Base-by-base conservation (phyloP, 73 alveolate genomes). In the Paramecium primaurelia region DNA sequence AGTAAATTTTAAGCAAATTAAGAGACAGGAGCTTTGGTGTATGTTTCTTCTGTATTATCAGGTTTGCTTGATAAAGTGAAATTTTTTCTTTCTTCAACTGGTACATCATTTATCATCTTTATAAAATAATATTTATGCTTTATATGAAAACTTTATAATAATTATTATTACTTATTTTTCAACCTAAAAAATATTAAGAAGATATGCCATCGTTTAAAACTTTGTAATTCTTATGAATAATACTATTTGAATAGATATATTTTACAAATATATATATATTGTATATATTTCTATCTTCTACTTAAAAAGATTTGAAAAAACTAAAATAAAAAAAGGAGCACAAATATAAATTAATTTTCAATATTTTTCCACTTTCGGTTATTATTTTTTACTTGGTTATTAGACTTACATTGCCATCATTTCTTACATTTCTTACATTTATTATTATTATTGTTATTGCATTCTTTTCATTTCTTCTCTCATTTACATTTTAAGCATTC, bases 401-500 rank as follows among this genome's bases (percentile, higher is more conserved):
- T 49, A 49, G 8, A 49, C 60, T 49, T 28, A 40, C 49, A 32
- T 71, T 9, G 58, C 58, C 85, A 86, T 54, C 47, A 32, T 20
- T 32, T 64, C 85, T 60, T 40, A 18, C 84, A 54, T 60, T 86
- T 59, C 25, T 59, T 58, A 51, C 88, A 88, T 69, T 45, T 60
- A 18, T 64, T 69, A 38, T 69, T 60, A 60, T 26, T 88, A 59
- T 45, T 28, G 4, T 37, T 25, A 22, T 71, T 88, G 59, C 71
- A 25, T 40, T 44, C 30, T 60, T 42, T 38, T 47, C 86, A 88
- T 60, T 44, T 88, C 60, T 16, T 77, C 80, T 71, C 54, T 88
- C 87, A 69, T 88, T 36, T 68, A 20, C 8, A 40, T 30, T 64
- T 88, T 88, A 36, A 88, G 69, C 91, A 88, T 71, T 34, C 90